A percentile compares a stretch with the other conserved stretches of the same genome.
phyloP scores from a whole-genome alignment of 2,329 filamentous ascomycete species.

The Fusarium piperis region DNA sequence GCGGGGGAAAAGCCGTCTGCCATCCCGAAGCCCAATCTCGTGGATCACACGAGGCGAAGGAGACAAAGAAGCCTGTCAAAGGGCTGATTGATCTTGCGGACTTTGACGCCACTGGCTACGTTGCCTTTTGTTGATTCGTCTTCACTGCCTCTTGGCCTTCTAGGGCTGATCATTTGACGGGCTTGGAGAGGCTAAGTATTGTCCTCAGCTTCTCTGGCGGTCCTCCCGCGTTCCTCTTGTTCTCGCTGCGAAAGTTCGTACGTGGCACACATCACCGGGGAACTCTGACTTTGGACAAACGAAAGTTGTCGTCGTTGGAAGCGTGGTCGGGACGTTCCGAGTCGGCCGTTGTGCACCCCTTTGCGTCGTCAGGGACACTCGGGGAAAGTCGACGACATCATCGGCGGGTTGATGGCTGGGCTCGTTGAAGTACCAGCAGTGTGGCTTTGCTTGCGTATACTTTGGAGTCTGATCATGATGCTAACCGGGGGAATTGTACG shows the following conservation, averaged over 20 bases:
- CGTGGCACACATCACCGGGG: background rate
- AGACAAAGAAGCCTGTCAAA: background rate
- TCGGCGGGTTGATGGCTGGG: background rate
- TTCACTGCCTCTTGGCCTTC: background rate
- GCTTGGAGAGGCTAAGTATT: background rate
- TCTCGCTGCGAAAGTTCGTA: background rate
- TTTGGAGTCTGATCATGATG: background rate
- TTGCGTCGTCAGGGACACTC: background rate
- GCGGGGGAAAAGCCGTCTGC: background rate
- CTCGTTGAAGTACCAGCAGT: background rate
- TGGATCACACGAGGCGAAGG: slow-evolving; percentile 7
- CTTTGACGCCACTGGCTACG: slow-evolving; percentile 16
- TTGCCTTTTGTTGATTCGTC: background rate
- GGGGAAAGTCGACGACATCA: background rate
- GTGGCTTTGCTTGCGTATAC: background rate
- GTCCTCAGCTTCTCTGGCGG: background rate
- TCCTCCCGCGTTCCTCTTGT: background rate
- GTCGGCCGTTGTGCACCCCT: background rate
- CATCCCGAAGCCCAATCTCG: background rate
- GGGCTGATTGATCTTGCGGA: background rate
- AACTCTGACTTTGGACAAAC: background rate
- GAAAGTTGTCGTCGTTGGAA: background rate
- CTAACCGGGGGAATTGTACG: background rate
- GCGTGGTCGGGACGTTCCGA: background rate
- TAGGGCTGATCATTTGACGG: background rate